Evolutionary conservation across 495 filamentous ascomycete genomes (phyloP).

Genomic region (Cercophora sp.): DNA sequence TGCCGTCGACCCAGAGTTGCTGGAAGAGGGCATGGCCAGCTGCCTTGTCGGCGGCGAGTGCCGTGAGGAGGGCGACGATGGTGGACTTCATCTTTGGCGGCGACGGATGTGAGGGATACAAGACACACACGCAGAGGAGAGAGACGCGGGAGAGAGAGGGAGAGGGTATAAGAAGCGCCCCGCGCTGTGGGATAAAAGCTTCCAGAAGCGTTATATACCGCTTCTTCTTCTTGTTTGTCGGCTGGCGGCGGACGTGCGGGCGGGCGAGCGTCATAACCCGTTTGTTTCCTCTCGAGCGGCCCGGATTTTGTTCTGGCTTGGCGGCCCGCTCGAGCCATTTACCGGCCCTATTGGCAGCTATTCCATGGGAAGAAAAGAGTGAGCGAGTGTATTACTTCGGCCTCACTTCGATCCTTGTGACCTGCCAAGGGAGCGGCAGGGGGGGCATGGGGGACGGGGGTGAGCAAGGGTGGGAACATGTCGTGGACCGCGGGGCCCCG

Average conservation of each 20-base stretch:
- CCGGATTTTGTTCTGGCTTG: not conserved
- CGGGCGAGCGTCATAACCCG: constrained; percentile 9
- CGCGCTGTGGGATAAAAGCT: not conserved
- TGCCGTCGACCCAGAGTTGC: constrained; percentile 48
- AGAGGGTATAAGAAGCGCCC: no score
- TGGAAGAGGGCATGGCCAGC: constrained; percentile 49
- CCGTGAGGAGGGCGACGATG: constrained; percentile 23
- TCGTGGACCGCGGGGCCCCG: constrained; percentile 7
- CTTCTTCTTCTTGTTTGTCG: not conserved
- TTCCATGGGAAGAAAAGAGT: not conserved
- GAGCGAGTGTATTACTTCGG: no score
- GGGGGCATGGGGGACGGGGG: not conserved
- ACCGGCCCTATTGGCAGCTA: constrained; percentile 8
- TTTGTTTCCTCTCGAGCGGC: no score
- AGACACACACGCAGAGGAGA: not conserved
- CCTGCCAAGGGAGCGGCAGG: constrained; percentile 10
- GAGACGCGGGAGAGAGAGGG: not conserved
- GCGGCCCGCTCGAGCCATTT: constrained; percentile 4
- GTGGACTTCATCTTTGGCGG: constrained; percentile 38
- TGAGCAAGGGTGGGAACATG: no score
- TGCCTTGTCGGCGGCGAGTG: constrained; percentile 32
- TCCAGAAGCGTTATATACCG: constrained; percentile 15
- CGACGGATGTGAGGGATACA: not conserved
- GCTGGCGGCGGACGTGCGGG: not conserved
- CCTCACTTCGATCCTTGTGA: constrained; percentile 7